phyloP scores from a whole-genome alignment of 306 rosid genomes.

The barrel medic (Medicago truncatula) region DNA sequence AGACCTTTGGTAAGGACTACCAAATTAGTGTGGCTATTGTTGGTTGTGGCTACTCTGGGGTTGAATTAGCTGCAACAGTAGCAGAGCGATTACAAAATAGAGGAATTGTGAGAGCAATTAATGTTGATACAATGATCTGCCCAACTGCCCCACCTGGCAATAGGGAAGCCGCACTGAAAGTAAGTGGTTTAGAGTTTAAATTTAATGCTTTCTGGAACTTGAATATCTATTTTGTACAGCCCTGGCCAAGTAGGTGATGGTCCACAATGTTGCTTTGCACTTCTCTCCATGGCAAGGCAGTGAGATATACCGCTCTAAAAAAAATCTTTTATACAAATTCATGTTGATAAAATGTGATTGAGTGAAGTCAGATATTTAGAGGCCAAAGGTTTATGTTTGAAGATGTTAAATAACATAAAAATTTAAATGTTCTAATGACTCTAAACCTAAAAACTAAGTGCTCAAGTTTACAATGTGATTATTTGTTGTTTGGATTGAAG shows the following conservation, averaged over 20 bases:
- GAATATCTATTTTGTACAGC: constrained; percentile 11
- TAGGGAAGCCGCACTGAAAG: constrained; percentile 87
- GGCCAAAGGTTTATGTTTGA: constrained; percentile 6
- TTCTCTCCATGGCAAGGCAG: constrained; percentile 9
- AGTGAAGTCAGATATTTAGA: constrained; percentile 22
- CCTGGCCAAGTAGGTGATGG: neutral
- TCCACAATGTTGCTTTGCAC: neutral
- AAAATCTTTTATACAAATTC: constrained; percentile 23
- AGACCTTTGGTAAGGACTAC: constrained; percentile 67
- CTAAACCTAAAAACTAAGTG: constrained; percentile 3
- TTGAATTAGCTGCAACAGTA: constrained; percentile 93
- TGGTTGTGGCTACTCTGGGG: constrained; percentile 96
- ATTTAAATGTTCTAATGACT: neutral
- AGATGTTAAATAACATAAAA: constrained; percentile 25
- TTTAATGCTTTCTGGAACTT: constrained; percentile 31
- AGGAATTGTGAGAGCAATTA: constrained; percentile 85
- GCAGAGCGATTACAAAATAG: constrained; percentile 84
- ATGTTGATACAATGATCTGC: constrained; percentile 70
- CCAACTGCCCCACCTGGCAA: constrained; percentile 87
- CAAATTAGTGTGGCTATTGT: constrained; percentile 85
- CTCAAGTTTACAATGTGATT: constrained; percentile 11
- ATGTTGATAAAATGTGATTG: neutral
- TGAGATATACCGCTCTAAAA: constrained; percentile 6
- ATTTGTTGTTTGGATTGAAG: constrained; percentile 31
- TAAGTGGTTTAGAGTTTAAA: constrained; percentile 49